Evolutionary conservation across 345 rosid species (phyloP).

Genomic region (Streptanthus diversifolius): DNA sequence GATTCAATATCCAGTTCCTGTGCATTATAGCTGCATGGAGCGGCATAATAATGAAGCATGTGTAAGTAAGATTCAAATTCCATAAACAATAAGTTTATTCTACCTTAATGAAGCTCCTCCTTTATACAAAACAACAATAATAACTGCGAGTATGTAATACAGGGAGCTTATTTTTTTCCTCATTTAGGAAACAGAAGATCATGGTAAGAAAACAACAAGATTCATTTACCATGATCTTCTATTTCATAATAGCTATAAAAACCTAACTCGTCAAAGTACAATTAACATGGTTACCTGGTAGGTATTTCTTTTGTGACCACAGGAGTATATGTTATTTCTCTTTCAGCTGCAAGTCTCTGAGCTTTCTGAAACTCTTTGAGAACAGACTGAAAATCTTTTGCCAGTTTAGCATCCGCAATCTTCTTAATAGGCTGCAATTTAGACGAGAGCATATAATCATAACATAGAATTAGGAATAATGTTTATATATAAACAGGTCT

Average conservation of each 20-base stretch:
- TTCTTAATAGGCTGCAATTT: slow-evolving; percentile 56
- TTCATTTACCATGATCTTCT: background rate
- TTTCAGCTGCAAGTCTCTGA: slow-evolving; percentile 76
- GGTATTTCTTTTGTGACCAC: slow-evolving; percentile 46
- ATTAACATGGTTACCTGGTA: slow-evolving; percentile 39
- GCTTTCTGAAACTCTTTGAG: slow-evolving; percentile 71
- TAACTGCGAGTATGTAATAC: background rate
- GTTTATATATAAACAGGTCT: background rate
- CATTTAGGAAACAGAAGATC: background rate
- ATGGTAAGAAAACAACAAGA: no score
- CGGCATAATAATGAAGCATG: background rate
- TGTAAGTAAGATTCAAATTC: slow-evolving; percentile 2
- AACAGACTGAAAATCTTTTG: slow-evolving; percentile 60
- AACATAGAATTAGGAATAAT: background rate
- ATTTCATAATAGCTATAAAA: background rate
- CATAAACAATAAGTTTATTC: background rate
- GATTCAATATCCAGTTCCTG: slow-evolving; percentile 52
- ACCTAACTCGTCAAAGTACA: background rate
- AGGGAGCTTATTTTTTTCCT: background rate
- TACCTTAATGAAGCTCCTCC: background rate
- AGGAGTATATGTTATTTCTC: slow-evolving; percentile 56
- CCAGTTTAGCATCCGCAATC: slow-evolving; percentile 76
- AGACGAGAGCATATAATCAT: background rate
- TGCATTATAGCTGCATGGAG: slow-evolving; percentile 44
- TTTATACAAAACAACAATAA: background rate